Evolutionary conservation across 2,329 filamentous ascomycete genomes (phyloP).

Genomic region (Fusarium burgessii): DNA sequence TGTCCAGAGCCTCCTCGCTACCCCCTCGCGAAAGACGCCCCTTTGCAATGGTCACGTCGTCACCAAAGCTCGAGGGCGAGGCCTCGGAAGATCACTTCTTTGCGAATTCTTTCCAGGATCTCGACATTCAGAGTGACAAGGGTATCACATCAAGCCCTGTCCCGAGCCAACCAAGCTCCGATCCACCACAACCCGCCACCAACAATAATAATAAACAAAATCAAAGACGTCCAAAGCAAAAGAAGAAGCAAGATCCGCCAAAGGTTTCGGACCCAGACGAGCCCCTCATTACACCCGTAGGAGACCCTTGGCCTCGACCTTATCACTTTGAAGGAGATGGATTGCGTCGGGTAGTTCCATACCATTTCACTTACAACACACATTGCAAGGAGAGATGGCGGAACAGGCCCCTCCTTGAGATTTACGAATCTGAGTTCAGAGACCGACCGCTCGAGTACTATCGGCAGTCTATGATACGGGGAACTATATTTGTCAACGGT

Average conservation of each 20-base stretch:
- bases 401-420: conserved; percentile 81
- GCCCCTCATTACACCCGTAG: conserved; percentile 50
- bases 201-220: conserved; percentile 15
- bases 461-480: conserved; percentile 81
- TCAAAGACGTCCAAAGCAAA: conserved; percentile 30
- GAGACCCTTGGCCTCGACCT: conserved; percentile 67
- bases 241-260: conserved; percentile 33
- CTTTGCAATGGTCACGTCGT: conserved; percentile 38
- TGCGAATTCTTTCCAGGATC: conserved; percentile 31
- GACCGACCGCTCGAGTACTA: conserved; percentile 91
- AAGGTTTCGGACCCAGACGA: conserved; percentile 36
- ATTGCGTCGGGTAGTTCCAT: conserved; percentile 84
- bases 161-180: conserved; percentile 24
- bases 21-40: conserved; percentile 22
- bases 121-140: conserved; percentile 33
- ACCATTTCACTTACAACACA: conserved; percentile 95
- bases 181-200: conserved; percentile 16
- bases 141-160: conserved; percentile 8
- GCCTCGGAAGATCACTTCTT: conserved; percentile 29
- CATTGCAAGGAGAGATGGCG: conserved; percentile 96
- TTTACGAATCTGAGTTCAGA: conserved; percentile 92
- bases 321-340: conserved; percentile 84
- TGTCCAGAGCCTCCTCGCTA: conserved; percentile 29
- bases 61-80: conserved; percentile 15
- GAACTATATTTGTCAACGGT: conserved; percentile 84